Evolutionary conservation across 2,329 filamentous ascomycete genomes (phyloP), one percentile per base, ranked within the genome.

Genomic region (Seiridium unicorne): DNA sequence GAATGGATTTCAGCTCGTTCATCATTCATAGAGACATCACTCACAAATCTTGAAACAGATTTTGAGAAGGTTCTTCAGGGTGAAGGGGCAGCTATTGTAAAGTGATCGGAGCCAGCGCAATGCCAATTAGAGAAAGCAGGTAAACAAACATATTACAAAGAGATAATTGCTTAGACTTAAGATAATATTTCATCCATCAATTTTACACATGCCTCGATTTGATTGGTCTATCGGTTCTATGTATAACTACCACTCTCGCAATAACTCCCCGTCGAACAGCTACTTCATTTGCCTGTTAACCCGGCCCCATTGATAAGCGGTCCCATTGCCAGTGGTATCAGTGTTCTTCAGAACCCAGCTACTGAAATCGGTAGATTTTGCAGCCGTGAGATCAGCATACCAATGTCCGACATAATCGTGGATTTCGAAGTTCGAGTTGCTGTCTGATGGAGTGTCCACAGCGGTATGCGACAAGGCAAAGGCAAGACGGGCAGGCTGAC

Each of bases 381-480:
- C 73, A 1, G 64, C 63, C 7, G 63, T 65, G 51, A 78, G 68
- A 61, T 77, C 72, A 62, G 77, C 74, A 40, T 70, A 69, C 72
- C 74, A 77, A 65, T 77, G 77, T 51, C 75, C 76, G 46, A 77
- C 70, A 59, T 70, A 72, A 51, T 79, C 74, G 63, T 81, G 79
- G 62, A 79, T 79, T 60, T 72, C 71, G 62, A 81, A 80, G 26
- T 66, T 66, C 3, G 73, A 72, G 9, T 72, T 69, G 31, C 67
- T 66, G 66, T 73, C 70, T 13, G 63, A 56, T 1, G 78, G 78
- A 18, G 72, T 68, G 56, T 78, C 73, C 8, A 78, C 75, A 4
- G 75, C 72, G 1, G 66, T 70, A 11, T 66, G 63, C 2, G 75
- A 76, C 63, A 69, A 76, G 11, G 77, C 77, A 59, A 73, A 80